Percentiles rank a stretch among this genome's conserved stretches.
phyloP scores from a whole-genome alignment of 2,329 filamentous ascomycete genomes.

The Hirsutella rhossiliensis region DNA sequence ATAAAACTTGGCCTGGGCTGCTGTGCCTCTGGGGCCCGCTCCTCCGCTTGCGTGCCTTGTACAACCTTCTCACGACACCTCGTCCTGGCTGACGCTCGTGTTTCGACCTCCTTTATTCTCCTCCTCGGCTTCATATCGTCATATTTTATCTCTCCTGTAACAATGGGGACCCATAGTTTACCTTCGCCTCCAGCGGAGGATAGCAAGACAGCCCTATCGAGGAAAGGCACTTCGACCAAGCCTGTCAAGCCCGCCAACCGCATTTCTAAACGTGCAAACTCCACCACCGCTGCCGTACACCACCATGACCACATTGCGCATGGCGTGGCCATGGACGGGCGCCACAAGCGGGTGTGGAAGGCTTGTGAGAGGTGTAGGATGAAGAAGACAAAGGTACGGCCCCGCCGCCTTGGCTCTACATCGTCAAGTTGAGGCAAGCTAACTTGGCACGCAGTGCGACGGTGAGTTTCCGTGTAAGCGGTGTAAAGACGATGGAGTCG shows the following conservation, averaged over 20 bases:
- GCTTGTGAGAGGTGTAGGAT: slow-evolving; percentile 55
- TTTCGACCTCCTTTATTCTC: too few species aligned
- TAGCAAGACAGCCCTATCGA: slow-evolving; percentile 21
- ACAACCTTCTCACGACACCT: too few species aligned
- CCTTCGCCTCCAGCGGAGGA: slow-evolving; percentile 42
- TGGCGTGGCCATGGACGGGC: slow-evolving; percentile 32
- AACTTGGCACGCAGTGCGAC: slow-evolving; percentile 34
- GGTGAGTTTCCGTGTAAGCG: slow-evolving; percentile 55
- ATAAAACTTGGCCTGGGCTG: too few species aligned
- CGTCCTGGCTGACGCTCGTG: too few species aligned
- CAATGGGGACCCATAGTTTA: slow-evolving; percentile 34
- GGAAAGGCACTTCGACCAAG: slow-evolving; percentile 29
- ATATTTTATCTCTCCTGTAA: not conserved
- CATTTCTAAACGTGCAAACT: slow-evolving; percentile 36
- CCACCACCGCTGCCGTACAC: slow-evolving; percentile 19
- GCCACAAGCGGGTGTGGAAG: slow-evolving; percentile 56
- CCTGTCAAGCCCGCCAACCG: slow-evolving; percentile 37
- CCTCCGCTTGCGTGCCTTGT: not conserved
- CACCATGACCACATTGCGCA: slow-evolving; percentile 24
- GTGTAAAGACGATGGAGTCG: slow-evolving; percentile 52
- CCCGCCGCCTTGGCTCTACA: not conserved
- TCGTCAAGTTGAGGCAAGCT: too few species aligned
- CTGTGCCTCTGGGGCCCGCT: too few species aligned
- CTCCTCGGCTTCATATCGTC: too few species aligned
- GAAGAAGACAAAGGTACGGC: slow-evolving; percentile 56